Evolutionary conservation across 1,284 basidiomycete genomes (phyloP).

Genomic region (Wallemia hederae): DNA sequence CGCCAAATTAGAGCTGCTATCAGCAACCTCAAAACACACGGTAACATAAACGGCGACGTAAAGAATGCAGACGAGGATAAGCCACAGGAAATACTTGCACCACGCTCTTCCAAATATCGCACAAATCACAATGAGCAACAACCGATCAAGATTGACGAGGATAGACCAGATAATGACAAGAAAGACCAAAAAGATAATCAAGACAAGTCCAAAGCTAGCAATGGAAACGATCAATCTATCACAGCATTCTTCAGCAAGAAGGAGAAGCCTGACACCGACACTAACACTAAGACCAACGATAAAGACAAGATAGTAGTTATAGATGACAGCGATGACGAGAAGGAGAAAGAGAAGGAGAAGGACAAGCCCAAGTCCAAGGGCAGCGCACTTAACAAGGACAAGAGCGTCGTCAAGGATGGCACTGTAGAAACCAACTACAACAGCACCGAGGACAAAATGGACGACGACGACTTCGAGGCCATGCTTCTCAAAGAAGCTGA

Average conservation of each 20-base stretch:
- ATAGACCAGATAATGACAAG: background rate
- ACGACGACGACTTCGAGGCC: slow-evolving; percentile 19
- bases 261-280: too few relatives aligned
- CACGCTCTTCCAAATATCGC: background rate
- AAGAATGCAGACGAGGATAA: slow-evolving; percentile 25
- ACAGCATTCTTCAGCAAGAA: background rate
- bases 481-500: slow-evolving; percentile 21
- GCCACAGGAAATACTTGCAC: slow-evolving; percentile 2
- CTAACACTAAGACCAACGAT: too few relatives aligned
- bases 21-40: background rate
- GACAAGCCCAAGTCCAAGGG: too few relatives aligned
- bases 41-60: slow-evolving; percentile 13
- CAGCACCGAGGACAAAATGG: slow-evolving; percentile 25
- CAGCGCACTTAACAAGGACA: slow-evolving; percentile 8
- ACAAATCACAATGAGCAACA: too few relatives aligned
- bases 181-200: background rate
- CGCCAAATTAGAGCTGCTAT: slow-evolving; percentile 17
- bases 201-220: background rate
- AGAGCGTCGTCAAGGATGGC: slow-evolving; percentile 31
- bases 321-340: slow-evolving; percentile 8
- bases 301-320: background rate
- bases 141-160: background rate
- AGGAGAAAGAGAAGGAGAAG: slow-evolving; percentile 8
- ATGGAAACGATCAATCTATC: background rate
- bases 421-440: too few relatives aligned